phyloP scores from a whole-genome alignment of 2,329 filamentous ascomycete genomes.

The Pyricularia pennisetigena region DNA sequence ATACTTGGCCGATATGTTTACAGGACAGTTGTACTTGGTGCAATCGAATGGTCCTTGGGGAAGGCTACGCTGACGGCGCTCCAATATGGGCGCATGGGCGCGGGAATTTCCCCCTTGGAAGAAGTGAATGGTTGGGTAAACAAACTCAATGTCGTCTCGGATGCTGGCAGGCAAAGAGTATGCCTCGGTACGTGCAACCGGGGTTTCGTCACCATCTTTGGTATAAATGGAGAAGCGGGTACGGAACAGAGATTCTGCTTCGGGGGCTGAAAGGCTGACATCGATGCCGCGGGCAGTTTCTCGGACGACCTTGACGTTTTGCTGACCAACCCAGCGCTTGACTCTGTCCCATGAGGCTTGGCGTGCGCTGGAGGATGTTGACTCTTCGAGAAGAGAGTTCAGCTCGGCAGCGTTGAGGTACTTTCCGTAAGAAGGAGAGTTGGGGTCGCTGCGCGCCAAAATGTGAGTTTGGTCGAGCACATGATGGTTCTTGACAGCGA shows the following conservation, averaged over 20 bases:
- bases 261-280: slow-evolving; percentile 30
- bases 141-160: slow-evolving; percentile 44
- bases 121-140: slow-evolving; percentile 58
- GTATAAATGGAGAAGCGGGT: slow-evolving; percentile 48
- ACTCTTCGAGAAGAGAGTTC: slow-evolving; percentile 35
- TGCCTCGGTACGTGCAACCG: slow-evolving; percentile 39
- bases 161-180: slow-evolving; percentile 53
- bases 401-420: slow-evolving; percentile 52
- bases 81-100: slow-evolving; percentile 8
- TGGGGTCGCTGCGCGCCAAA: neutral
- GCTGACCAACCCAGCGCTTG: slow-evolving; percentile 26
- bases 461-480: neutral
- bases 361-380: slow-evolving; percentile 34
- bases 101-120: slow-evolving; percentile 25
- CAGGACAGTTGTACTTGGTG: slow-evolving; percentile 33
- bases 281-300: slow-evolving; percentile 38
- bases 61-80: slow-evolving; percentile 6
- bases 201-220: slow-evolving; percentile 25
- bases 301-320: slow-evolving; percentile 54
- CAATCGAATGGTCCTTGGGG: slow-evolving; percentile 10
- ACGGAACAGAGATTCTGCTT: slow-evolving; percentile 23
- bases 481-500: neutral
- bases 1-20: slow-evolving; percentile 39
- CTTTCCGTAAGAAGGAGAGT: slow-evolving; percentile 37
- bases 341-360: slow-evolving; percentile 48